phyloP scores from a whole-genome alignment of 1,284 basidiomycete genomes.

The Leccinum fallax region DNA sequence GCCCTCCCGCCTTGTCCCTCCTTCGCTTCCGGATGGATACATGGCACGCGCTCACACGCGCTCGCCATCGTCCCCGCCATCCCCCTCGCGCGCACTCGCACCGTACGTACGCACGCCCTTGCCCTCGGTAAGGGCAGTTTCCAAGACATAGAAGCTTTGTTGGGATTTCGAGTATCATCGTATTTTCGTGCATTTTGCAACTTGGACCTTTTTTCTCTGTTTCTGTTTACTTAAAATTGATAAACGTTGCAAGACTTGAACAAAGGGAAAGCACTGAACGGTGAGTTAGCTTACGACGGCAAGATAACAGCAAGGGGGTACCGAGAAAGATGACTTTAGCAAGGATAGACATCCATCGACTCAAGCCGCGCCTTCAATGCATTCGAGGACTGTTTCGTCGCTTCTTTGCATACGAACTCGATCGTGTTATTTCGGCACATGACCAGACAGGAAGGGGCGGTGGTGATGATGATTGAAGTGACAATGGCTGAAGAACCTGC shows the following conservation, averaged over 20 bases:
- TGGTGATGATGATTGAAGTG: background rate
- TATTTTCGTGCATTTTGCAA: slow-evolving; percentile 13
- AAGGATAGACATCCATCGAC: slow-evolving; percentile 17
- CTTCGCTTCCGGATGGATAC: too few relatives aligned
- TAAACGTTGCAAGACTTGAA: background rate
- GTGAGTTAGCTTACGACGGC: background rate
- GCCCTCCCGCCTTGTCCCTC: too few relatives aligned
- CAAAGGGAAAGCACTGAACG: background rate
- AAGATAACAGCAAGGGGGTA: background rate
- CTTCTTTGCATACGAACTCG: slow-evolving; percentile 8
- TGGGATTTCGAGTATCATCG: slow-evolving; percentile 5
- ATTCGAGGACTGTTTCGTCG: slow-evolving; percentile 9
- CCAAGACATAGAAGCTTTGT: background rate
- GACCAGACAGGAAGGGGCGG: slow-evolving; percentile 13
- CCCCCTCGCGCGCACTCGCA: too few relatives aligned
- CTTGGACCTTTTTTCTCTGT: background rate
- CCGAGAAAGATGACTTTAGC: background rate
- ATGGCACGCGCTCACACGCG: too few relatives aligned
- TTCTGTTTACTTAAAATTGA: slow-evolving; percentile 1
- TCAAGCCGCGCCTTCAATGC: slow-evolving; percentile 11
- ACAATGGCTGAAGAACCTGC: background rate
- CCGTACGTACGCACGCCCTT: background rate
- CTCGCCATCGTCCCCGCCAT: too few relatives aligned
- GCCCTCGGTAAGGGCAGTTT: background rate
- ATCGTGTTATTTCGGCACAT: slow-evolving; percentile 24